Evolutionary conservation across 2,329 filamentous ascomycete species (phyloP).

Genomic region (Cercospora sp.): DNA sequence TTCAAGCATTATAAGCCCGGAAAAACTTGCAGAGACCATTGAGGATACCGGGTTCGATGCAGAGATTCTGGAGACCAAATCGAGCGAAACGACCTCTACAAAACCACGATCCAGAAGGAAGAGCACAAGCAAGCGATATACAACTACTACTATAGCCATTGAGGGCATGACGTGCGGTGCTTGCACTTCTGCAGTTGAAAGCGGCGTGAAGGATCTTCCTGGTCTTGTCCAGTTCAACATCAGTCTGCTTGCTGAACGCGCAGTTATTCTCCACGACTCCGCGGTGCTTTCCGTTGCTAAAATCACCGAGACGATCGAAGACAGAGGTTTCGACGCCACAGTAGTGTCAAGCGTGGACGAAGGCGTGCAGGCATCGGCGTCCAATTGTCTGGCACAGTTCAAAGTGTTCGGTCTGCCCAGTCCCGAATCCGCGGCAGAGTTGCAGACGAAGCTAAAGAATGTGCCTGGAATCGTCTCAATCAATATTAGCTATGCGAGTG

Average conservation of each 20-base stretch:
- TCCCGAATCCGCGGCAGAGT: conserved; percentile 66
- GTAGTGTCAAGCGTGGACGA: conserved; percentile 71
- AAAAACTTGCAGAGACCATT: conserved; percentile 78
- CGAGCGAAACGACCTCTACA: conserved; percentile 44
- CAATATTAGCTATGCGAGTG: conserved; percentile 70
- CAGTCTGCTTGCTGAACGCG: conserved; percentile 87
- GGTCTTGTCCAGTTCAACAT: conserved; percentile 91
- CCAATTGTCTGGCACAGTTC: conserved; percentile 67
- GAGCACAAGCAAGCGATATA: conserved; percentile 45
- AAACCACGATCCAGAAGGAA: conserved; percentile 38
- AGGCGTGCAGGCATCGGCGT: conserved; percentile 58
- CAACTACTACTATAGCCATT: conserved; percentile 82
- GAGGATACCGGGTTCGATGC: conserved; percentile 93
- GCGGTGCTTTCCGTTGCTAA: conserved; percentile 68
- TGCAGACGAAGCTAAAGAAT: conserved; percentile 68
- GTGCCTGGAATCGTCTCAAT: conserved; percentile 74
- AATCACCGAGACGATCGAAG: conserved; percentile 82
- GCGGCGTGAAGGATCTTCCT: conserved; percentile 73
- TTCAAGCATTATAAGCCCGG: conserved; percentile 69
- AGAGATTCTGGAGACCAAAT: conserved; percentile 71
- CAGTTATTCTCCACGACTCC: conserved; percentile 81
- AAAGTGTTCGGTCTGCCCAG: conserved; percentile 81
- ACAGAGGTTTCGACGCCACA: conserved; percentile 82
- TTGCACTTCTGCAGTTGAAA: conserved; percentile 88
- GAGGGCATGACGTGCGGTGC: conserved; percentile 98